Conservation (phyloP, 805 yeast species). For the Candida michaelii region DNA sequence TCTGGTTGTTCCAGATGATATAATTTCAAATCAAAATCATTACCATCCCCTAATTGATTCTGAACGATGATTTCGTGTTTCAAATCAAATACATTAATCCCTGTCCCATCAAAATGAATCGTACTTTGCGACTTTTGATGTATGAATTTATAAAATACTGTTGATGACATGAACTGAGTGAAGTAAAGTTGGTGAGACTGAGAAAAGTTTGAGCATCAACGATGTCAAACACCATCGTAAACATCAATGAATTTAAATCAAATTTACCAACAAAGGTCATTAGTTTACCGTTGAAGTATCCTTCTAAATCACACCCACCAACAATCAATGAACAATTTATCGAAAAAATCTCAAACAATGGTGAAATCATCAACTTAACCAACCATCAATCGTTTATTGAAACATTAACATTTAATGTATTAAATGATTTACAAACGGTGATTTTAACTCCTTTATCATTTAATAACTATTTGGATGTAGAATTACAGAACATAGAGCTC, state of each 20-base stretch:
- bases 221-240: neutral
- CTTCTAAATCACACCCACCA: neutral
- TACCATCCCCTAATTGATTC: slow-evolving; percentile 79
- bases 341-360: slow-evolving; percentile 18
- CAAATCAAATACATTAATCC: slow-evolving; percentile 90
- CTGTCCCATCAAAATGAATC: slow-evolving; percentile 92
- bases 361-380: slow-evolving; percentile 24
- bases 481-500: slow-evolving; percentile 33
- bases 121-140: slow-evolving; percentile 81
- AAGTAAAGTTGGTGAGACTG: neutral
- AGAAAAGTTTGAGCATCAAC: neutral
- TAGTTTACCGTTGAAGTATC: slow-evolving; percentile 16
- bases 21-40: slow-evolving; percentile 75
- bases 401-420: slow-evolving; percentile 29
- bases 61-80: slow-evolving; percentile 85
- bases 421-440: slow-evolving; percentile 31
- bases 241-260: slow-evolving; percentile 12
- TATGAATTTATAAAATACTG: slow-evolving; percentile 80
- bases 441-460: slow-evolving; percentile 41
- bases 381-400: slow-evolving; percentile 24
- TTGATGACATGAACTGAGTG: slow-evolving; percentile 64
- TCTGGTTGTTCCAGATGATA: slow-evolving; percentile 58
- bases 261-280: slow-evolving; percentile 9
- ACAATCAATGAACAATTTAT: slow-evolving; percentile 26
- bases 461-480: slow-evolving; percentile 29